Base-by-base conservation (phyloP, 2,329 filamentous ascomycete species). In the Aspergillus udagawae region DNA sequence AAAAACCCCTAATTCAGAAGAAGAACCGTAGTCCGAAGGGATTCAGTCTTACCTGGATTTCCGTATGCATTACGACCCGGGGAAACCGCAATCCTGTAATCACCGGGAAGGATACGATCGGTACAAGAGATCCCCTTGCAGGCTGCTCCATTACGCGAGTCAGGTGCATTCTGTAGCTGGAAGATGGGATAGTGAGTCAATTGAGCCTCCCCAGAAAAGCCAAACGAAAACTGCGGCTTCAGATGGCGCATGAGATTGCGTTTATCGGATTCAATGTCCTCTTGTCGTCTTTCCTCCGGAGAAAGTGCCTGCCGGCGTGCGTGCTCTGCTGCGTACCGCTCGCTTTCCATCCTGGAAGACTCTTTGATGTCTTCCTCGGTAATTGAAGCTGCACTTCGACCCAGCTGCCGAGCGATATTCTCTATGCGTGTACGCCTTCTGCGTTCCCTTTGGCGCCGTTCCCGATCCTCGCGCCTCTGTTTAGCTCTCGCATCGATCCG, bases 1-100 rank as follows among this genome's bases (percentile, higher is more conserved):
- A 27, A 27, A 54, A 53, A 20, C 25, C 35, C 52, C 52, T 25
- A 41, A 45, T 47, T 44, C 32, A 2, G 38, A 32, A 42, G 41
- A 12, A 57, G 6, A 50, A 27, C 12, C 9, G 2, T 49, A 47
- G 14, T 29, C 38, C 44, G 42, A 25, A 49, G 56, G 51, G 47
- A 58, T 49, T 47, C 47, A 20, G 20, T 49, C 48, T 55, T 48
- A 58, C 56, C 56, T 55, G 52, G 52, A 50, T 23, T 25, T 48
- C 44, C 41, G 20, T 44, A 38, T 27, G 48, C 41, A 38, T 32
- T 55, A 49, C 52, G 53, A 5, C 56, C 56, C 20, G 53, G 56
- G 35, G 45, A 55, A 41, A 58, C 51, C 44, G 56, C 53, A 58
- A 55, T 58, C 41, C 56, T 50, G 41, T 58, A 58, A 8, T 58